Evolutionary conservation across 1,284 basidiomycete species (phyloP), one percentile per base, ranked within the genome.

Genomic region (Sparassis latifolia): DNA sequence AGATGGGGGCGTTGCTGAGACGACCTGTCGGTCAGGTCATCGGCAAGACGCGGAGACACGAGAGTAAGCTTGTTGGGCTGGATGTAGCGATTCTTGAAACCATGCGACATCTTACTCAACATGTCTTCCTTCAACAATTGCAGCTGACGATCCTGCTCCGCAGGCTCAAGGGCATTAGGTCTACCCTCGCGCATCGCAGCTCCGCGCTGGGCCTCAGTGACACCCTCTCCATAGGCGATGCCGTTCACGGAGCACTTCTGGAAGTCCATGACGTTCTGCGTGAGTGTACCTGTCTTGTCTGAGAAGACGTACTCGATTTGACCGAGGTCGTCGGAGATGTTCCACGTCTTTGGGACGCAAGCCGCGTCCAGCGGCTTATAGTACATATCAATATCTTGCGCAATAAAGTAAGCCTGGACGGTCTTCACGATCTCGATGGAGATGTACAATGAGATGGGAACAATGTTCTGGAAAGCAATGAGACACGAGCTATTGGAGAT

Each of bases 291-390:
- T 0, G 94, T 97, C 76, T 99, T 99, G 80, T 99, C 95, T 4
- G 91, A 94, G 70, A 98, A 97, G 60, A 97, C 78, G 68, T 97
- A 98, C 73, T 97, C 95, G 69, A 97, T 97, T 71, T 97, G 95
- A 30, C 95, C 95, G 1, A 98, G 82, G 69, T 97, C 95, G 66
- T 97, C 95, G 2, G 92, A 96, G 60, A 98, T 96, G 67, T 95
- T 96, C 95, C 95, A 97, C 10, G 92, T 96, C 71, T 98, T 98
- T 41, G 95, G 93, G 3, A 94, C 84, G 60, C 94, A 97, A 0
- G 92, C 76, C 0, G 91, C 87, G 66, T 97, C 86, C 66, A 87
- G 86, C 3, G 87, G 82, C 50, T 79, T 77, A 69, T 97, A 97
- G 73, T 95, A 97, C 93, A 99, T 96, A 66, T 97, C 95, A 58